Base-by-base conservation (phyloP, 192 early-diverging fungal genomes). In the Coemansia sp. region DNA sequence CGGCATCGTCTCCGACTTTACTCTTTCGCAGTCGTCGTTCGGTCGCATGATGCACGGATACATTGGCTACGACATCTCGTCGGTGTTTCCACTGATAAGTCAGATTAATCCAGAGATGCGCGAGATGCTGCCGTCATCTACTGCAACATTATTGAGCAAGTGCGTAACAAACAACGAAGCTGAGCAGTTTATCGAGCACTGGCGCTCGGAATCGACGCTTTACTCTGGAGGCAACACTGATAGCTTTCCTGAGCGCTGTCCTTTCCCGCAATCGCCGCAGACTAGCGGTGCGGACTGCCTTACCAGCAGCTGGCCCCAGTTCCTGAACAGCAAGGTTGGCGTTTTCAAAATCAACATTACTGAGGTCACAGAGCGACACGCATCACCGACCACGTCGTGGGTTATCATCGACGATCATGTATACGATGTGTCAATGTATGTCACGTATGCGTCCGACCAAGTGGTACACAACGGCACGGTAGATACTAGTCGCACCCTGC, bases 211-310 rank as follows among this genome's bases (percentile, higher is more conserved):
- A 54, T 53, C 48, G 30, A 65, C 61, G 38, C 45, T 72, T 19
- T 72, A 65, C 23, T 43, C 21, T 5, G 66, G 27, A 30, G 27
- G 69, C 25, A 33, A 38, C 10, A 7, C 48, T 0, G 58, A 44
- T 12, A 7, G 24, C 33, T 71, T 72, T 41, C 75, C 69, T 4
- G 53, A 59, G 51, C 30, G 40, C 13, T 78, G 75, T 21, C 75
- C 75, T 39, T 69, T 78, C 38, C 75, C 75, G 25, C 75, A 78
- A 53, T 57, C 69, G 40, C 75, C 75, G n/a, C 69, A 78, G 63
- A 59, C 59, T 1, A 56, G 62, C 17, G 66, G 69, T 24, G 69
- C 75, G 17, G 19, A 27, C 37, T 78, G 75, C 57, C 40, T 62
- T 48, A 27, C 57, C 4, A 27, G 18, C 19, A 41, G 34, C 45